Base-by-base conservation (phyloP, 371 early-diverging fungal genomes). In the Apophysomyces elegans region DNA sequence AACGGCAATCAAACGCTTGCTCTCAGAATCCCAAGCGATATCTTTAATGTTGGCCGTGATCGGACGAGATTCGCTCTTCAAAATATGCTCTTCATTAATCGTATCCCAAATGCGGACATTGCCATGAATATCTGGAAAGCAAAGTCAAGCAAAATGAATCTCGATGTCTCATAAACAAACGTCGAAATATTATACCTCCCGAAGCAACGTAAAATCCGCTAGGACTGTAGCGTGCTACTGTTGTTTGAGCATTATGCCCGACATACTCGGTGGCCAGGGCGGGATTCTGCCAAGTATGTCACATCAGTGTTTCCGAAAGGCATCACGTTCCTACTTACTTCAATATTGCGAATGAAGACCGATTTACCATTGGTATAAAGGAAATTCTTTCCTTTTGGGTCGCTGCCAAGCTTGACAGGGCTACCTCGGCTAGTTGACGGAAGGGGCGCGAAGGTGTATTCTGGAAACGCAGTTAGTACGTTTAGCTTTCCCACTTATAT, bases 81-180 rank as follows among this genome's bases (percentile, higher is more conserved):
- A 70, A 45, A 94, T 86, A 64, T 96, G 91, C 59, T 95, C 95
- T 45, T 86, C 88, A 63, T 91, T 86, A 1, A 90, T 84, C 11
- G 94, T 84, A 73, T 96, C 99, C 98, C 98, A 98, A 61, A 98
- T 90, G 56, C 96, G 89, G 35, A 99, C 87, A 69, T 93, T 95
- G 61, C 99, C 99, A 38, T 85, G 70, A 13, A 83, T 86, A 77
- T 97, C 96, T 92, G 70, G 39, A 7, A 37, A 32, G 21, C 12
- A 62, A n/a, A 18, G 39, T 37, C 32, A 47, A 16, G 9, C 7
- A 18, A 21, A 2, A 18, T 5, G 21, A 26, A 7, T 21, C 14
- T 1, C 54, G 9, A 0, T 1, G 9, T 13, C 4, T 21, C 32
- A 16, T 18, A 38, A 14, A 56, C 14, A 36, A 59, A 9, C 18